Conservation (phyloP, 2,329 filamentous ascomycete genomes). For the Sporothrix sp. region DNA sequence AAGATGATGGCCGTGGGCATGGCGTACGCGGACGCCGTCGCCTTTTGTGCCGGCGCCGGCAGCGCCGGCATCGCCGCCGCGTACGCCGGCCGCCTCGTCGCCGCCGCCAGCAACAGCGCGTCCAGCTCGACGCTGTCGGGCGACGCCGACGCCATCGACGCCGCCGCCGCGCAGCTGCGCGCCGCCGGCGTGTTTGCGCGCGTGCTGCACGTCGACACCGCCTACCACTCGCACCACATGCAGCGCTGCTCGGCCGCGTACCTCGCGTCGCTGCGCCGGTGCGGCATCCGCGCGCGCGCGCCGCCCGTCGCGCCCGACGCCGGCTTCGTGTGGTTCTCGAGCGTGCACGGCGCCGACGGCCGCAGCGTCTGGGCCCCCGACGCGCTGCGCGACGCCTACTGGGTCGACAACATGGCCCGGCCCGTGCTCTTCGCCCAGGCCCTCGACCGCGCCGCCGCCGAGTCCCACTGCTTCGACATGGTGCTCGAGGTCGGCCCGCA, state of each 20-base stretch:
- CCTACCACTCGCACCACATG: slow-evolving; percentile 44
- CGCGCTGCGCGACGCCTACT: slow-evolving; percentile 21
- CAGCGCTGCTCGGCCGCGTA: slow-evolving; percentile 26
- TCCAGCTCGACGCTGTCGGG: slow-evolving; percentile 29
- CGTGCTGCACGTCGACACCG: slow-evolving; percentile 33
- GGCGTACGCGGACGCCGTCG: slow-evolving; percentile 20
- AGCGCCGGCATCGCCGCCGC: neutral
- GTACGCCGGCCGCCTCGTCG: slow-evolving; percentile 22
- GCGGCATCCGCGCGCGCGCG: slow-evolving; percentile 19
- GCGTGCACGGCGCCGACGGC: slow-evolving; percentile 24
- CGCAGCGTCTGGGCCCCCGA: slow-evolving; percentile 9
- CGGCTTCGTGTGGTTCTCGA: slow-evolving; percentile 31
- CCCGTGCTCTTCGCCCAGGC: slow-evolving; percentile 24
- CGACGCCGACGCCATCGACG: slow-evolving; percentile 23
- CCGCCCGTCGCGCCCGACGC: slow-evolving; percentile 10
- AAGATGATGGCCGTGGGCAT: slow-evolving; percentile 30
- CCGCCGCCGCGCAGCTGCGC: slow-evolving; percentile 18
- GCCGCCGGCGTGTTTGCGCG: slow-evolving; percentile 25
- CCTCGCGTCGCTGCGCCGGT: slow-evolving; percentile 22
- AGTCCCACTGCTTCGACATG: slow-evolving; percentile 13
- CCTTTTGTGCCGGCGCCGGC: no score
- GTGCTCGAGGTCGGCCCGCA: slow-evolving; percentile 25
- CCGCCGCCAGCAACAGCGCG: slow-evolving; percentile 27
- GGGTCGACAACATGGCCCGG: slow-evolving; percentile 24
- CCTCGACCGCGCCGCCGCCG: slow-evolving; percentile 12